Evolutionary conservation across 495 filamentous ascomycete genomes (phyloP).

Genomic region (Penicillium antarcticum): DNA sequence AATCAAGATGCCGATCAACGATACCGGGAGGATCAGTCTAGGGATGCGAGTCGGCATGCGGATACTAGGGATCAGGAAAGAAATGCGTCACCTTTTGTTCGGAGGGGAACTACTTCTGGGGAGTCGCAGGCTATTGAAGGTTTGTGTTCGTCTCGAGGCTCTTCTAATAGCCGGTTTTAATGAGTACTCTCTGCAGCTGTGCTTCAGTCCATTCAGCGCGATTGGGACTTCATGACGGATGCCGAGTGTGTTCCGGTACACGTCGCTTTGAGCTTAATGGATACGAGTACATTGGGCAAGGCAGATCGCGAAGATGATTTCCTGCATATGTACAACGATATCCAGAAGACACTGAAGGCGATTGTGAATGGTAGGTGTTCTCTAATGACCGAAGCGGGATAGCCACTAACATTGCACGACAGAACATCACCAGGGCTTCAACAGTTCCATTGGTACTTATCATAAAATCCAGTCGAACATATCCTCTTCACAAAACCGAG

Average conservation of each 20-base stretch:
- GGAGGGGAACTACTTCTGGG: slow-evolving; percentile 6
- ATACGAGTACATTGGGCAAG: slow-evolving; percentile 87
- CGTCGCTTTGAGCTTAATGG: slow-evolving; percentile 87
- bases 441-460: slow-evolving; percentile 97
- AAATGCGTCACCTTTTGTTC: slow-evolving; percentile 11
- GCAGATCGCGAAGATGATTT: slow-evolving; percentile 84
- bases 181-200: slow-evolving; percentile 44
- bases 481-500: slow-evolving; percentile 78
- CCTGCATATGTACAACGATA: slow-evolving; percentile 70
- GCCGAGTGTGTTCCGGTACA: slow-evolving; percentile 88
- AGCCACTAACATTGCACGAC: slow-evolving; percentile 5
- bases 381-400: neutral
- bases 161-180: neutral
- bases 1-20: slow-evolving; percentile 28
- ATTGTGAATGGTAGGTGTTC: slow-evolving; percentile 72
- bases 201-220: slow-evolving; percentile 68
- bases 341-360: slow-evolving; percentile 86
- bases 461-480: slow-evolving; percentile 97
- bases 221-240: slow-evolving; percentile 89
- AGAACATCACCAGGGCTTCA: slow-evolving; percentile 99
- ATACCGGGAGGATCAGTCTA: slow-evolving; percentile 27
- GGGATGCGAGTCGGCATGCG: slow-evolving; percentile 20
- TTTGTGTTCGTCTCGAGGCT: slow-evolving; percentile 10
- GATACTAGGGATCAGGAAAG: slow-evolving; percentile 23
- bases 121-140: slow-evolving; percentile 43